phyloP scores from a whole-genome alignment of 2,329 filamentous ascomycete species.

The Monosporascus sp. region DNA sequence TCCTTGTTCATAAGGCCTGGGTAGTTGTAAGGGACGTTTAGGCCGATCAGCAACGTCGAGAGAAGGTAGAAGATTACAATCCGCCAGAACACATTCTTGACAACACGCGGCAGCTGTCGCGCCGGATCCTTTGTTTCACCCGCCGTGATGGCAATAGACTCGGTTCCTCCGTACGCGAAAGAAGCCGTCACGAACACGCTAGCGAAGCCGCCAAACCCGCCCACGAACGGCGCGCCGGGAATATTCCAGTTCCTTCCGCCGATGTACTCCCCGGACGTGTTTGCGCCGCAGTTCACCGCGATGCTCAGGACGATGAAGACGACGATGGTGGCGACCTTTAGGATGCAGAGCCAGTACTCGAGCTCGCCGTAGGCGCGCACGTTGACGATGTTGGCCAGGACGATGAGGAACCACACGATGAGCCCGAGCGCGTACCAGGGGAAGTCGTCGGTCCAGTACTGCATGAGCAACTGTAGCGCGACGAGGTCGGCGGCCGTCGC shows the following conservation, averaged over 20 bases:
- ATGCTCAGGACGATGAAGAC: constrained; percentile 62
- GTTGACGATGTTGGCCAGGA: constrained; percentile 47
- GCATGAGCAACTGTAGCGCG: constrained; percentile 50
- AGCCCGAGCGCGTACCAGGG: constrained; percentile 60
- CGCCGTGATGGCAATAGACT: constrained; percentile 61
- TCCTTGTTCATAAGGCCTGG: constrained; percentile 36
- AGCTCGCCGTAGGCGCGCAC: constrained; percentile 52
- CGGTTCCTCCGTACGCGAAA: constrained; percentile 59
- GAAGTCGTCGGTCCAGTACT: constrained; percentile 59
- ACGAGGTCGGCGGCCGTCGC: constrained; percentile 57
- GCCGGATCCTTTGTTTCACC: constrained; percentile 61
- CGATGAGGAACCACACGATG: constrained; percentile 54
- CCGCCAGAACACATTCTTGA: constrained; percentile 63
- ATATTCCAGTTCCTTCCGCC: constrained; percentile 55
- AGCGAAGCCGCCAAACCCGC: constrained; percentile 60
- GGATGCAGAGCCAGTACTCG: constrained; percentile 52
- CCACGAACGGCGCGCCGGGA: constrained; percentile 59
- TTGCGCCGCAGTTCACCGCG: constrained; percentile 54
- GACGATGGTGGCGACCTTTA: constrained; percentile 50
- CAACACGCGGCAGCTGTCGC: constrained; percentile 55
- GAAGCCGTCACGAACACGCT: constrained; percentile 59
- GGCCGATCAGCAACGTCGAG: constrained; percentile 49
- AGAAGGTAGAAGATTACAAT: constrained; percentile 52
- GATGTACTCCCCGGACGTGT: constrained; percentile 48
- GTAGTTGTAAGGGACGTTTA: constrained; percentile 55